Conservation (phyloP, 2,329 filamentous ascomycete species). For the Trematosphaeria pertusa region DNA sequence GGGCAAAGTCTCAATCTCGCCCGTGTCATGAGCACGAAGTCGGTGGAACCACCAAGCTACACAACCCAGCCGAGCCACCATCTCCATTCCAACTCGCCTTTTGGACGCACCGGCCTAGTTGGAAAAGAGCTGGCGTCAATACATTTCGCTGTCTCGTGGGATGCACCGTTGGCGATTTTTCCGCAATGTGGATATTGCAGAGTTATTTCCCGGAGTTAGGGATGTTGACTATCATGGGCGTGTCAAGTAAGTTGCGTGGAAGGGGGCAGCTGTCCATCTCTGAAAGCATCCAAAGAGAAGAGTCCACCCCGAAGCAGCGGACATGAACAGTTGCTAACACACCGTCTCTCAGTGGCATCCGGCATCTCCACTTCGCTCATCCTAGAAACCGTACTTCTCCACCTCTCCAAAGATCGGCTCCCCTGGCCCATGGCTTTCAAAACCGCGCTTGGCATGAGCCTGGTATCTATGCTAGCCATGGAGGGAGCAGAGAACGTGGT, state of each 20-base stretch:
- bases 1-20: too few species aligned
- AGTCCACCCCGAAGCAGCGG: too few species aligned
- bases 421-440: slow-evolving; percentile 56
- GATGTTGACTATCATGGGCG: slow-evolving; percentile 58
- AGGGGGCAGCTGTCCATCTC: too few species aligned
- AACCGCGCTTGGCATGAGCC: slow-evolving; percentile 65
- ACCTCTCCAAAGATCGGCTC: slow-evolving; percentile 56
- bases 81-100: slow-evolving; percentile 26
- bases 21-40: too few species aligned
- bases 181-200: slow-evolving; percentile 63
- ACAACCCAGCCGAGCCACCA: too few species aligned
- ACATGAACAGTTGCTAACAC: too few species aligned
- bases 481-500: slow-evolving; percentile 62
- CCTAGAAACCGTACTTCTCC: slow-evolving; percentile 61
- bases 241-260: too few species aligned
- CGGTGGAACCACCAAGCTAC: too few species aligned
- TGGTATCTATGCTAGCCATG: slow-evolving; percentile 67
- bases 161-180: slow-evolving; percentile 64
- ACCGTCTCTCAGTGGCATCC: slow-evolving; percentile 53
- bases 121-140: slow-evolving; percentile 62
- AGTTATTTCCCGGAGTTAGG: slow-evolving; percentile 56
- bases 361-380: slow-evolving; percentile 61
- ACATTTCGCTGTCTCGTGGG: slow-evolving; percentile 63
- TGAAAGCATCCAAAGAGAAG: too few species aligned
- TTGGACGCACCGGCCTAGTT: slow-evolving; percentile 49